A percentile compares a stretch with the other conserved stretches of the same genome.
Evolutionary conservation across 495 filamentous ascomycete genomes (phyloP).

Genomic region (Lentithecium fluviatile): DNA sequence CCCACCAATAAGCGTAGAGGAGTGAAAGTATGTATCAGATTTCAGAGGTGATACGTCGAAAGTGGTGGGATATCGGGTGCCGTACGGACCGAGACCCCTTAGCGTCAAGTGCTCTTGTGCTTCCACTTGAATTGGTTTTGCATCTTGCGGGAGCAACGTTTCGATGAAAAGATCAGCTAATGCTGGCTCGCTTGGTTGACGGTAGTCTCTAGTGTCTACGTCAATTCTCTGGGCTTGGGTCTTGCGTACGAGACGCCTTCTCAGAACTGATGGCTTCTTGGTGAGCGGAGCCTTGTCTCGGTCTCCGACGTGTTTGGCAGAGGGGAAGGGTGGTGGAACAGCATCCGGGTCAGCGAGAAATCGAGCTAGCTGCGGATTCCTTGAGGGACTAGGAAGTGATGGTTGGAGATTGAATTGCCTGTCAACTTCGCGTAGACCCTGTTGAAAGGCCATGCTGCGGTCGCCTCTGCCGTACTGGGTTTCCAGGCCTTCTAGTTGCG

Average conservation of each 20-base stretch:
- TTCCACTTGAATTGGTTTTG: conserved; percentile 11
- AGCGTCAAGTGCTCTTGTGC: conserved; percentile 42
- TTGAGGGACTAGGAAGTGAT: not conserved
- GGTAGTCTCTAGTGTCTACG: conserved; percentile 37
- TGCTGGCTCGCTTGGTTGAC: conserved; percentile 43
- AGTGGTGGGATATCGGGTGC: conserved; percentile 67
- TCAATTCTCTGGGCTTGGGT: conserved; percentile 34
- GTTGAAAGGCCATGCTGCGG: conserved; percentile 38
- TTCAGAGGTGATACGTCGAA: conserved; percentile 71
- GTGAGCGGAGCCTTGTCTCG: not conserved
- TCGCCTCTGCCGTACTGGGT: conserved; percentile 30
- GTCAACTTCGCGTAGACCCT: conserved; percentile 24
- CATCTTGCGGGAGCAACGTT: not conserved
- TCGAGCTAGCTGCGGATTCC: conserved; percentile 26
- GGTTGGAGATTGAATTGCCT: conserved; percentile 16
- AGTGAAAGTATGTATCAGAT: conserved; percentile 71
- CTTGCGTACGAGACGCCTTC: conserved; percentile 35
- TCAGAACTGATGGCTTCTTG: not conserved
- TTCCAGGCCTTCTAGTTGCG: conserved; percentile 42
- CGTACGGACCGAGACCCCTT: conserved; percentile 55
- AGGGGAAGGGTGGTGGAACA: conserved; percentile 13
- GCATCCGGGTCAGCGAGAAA: conserved; percentile 30
- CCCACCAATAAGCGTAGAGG: conserved; percentile 72
- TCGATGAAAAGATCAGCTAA: conserved; percentile 20
- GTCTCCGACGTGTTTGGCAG: conserved; percentile 10